Conservation (phyloP, 257 asterid genomes). For the Plantago ovata region DNA sequence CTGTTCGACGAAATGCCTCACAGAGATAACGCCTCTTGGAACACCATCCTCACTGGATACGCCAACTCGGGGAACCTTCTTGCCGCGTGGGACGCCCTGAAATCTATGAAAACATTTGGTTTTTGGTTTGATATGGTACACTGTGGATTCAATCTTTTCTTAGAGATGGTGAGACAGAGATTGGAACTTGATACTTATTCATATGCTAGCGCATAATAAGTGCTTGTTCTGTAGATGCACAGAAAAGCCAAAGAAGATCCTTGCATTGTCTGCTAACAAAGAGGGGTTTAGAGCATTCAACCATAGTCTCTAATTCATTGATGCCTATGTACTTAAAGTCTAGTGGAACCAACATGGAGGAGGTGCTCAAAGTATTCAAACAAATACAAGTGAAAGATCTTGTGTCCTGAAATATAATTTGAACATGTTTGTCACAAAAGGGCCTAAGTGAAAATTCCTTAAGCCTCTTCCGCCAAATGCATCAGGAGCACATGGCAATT, state of each 20-base stretch:
- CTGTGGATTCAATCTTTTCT: constrained; percentile 51
- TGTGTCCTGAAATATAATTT: constrained; percentile 74
- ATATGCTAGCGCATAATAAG: constrained; percentile 56
- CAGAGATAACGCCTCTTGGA: constrained; percentile 77
- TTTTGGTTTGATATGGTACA: constrained; percentile 37
- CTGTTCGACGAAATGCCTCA: constrained; percentile 81
- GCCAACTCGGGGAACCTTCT: constrained; percentile 43
- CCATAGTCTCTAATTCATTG: constrained; percentile 57
- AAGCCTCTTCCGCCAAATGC: constrained; percentile 53
- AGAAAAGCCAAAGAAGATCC: constrained; percentile 42
- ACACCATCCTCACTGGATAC: constrained; percentile 62
- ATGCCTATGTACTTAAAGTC: constrained; percentile 65
- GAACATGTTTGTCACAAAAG: constrained; percentile 74
- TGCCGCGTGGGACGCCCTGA: constrained; percentile 52
- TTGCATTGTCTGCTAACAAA: constrained; percentile 68
- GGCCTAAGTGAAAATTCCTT: constrained; percentile 63
- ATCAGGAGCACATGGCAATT: constrained; percentile 34
- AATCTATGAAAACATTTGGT: constrained; percentile 53
- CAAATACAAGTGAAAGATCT: constrained; percentile 43
- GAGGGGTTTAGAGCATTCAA: constrained; percentile 59
- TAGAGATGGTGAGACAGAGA: constrained; percentile 52
- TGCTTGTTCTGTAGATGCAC: constrained; percentile 41
- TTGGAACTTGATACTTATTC: constrained; percentile 63
- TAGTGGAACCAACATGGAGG: constrained; percentile 39
- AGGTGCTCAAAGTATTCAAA: constrained; percentile 49